Conservation (phyloP, 179 eudicot species). For the Drosera spatulata region DNA sequence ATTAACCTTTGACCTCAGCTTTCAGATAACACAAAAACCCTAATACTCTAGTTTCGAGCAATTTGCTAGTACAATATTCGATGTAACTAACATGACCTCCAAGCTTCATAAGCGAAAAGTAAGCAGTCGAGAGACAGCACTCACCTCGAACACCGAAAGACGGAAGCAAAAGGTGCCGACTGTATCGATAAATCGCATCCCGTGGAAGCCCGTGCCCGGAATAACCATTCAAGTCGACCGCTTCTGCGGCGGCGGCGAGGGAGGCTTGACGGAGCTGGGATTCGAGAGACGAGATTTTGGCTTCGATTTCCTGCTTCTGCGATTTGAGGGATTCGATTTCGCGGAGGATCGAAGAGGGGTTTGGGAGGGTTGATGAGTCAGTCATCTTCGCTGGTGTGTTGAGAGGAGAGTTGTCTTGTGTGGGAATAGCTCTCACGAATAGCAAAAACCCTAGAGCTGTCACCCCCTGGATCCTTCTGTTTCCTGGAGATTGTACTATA, state of each 20-base stretch:
- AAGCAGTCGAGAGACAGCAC: no score
- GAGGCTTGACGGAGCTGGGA: constrained; percentile 43
- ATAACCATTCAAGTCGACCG: constrained; percentile 1
- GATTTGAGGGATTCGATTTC: constrained; percentile 48
- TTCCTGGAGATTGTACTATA: no score
- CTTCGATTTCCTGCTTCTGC: constrained; percentile 43
- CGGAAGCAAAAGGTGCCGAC: constrained; percentile 87
- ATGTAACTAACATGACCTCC: no score
- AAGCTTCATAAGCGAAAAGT: no score
- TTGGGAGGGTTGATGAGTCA: constrained; percentile 31
- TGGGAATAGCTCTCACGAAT: no score
- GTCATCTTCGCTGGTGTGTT: background rate
- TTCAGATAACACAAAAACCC: no score
- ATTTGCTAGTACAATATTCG: no score
- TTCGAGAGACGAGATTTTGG: constrained; percentile 52
- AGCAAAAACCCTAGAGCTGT: no score
- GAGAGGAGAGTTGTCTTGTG: no score
- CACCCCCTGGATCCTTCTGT: no score
- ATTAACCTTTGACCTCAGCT: no score
- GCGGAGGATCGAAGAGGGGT: constrained; percentile 18
- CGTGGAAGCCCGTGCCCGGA: constrained; percentile 36
- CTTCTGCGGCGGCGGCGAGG: constrained; percentile 1
- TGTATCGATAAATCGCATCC: constrained; percentile 73
- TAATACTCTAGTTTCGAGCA: no score
- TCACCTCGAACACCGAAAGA: constrained; percentile 83